Evolutionary conservation across 2,329 filamentous ascomycete species (phyloP).

Genomic region (Epichloe aotearoae): DNA sequence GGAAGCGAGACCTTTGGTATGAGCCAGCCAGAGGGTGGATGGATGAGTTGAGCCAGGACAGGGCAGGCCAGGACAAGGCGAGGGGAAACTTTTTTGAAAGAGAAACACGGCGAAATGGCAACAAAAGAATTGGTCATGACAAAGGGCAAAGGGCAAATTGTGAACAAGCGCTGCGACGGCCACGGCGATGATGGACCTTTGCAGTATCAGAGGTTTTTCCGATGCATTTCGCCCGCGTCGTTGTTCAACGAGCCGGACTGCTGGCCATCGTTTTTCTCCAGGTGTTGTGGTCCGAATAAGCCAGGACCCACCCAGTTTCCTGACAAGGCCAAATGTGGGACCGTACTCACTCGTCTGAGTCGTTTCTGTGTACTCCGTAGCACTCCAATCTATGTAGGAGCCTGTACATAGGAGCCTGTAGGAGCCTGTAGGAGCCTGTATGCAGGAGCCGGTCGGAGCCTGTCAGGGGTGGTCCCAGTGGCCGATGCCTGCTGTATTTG

Average conservation of each 20-base stretch:
- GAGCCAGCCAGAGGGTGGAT: conserved; percentile 1
- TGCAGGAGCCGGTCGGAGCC: too few species aligned
- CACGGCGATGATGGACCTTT: conserved; percentile 9
- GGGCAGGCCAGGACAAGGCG: not conserved
- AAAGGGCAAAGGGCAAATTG: conserved; percentile 7
- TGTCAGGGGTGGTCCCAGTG: too few species aligned
- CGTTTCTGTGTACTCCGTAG: too few species aligned
- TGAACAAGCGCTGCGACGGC: conserved; percentile 3
- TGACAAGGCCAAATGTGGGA: conserved; percentile 6
- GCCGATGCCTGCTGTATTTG: too few species aligned
- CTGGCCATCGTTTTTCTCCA: conserved; percentile 24
- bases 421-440: too few species aligned
- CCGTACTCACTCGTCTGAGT: too few species aligned
- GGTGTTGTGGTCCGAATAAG: conserved; percentile 29
- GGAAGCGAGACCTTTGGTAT: not conserved
- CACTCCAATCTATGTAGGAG: too few species aligned
- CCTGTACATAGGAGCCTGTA: too few species aligned
- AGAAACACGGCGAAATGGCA: conserved; percentile 3
- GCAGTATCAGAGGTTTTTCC: conserved; percentile 11
- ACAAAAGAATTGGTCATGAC: conserved; percentile 4
- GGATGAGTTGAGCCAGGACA: conserved; percentile 4
- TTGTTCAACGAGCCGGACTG: conserved; percentile 12
- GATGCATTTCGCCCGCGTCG: conserved; percentile 2
- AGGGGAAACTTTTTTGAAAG: conserved; percentile 4
- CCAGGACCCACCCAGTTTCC: conserved; percentile 14